Conservation (phyloP, 2,329 filamentous ascomycete genomes). For the Cordyceps militaris region DNA sequence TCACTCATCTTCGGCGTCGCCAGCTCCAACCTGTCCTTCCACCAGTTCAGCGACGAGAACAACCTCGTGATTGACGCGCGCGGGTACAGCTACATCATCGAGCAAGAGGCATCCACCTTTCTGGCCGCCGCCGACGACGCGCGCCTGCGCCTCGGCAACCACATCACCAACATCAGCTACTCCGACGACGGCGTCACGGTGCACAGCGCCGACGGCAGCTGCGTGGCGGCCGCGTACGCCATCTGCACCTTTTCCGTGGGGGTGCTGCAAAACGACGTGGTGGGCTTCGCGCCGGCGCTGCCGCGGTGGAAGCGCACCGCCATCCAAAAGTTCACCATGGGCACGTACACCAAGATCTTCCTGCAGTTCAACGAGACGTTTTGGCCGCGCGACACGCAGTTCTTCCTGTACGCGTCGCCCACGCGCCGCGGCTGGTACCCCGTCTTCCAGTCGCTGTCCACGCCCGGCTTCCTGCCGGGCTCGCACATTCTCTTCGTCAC, state of each 20-base stretch:
- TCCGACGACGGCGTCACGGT: constrained; percentile 45
- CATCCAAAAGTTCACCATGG: constrained; percentile 60
- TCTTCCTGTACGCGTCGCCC: constrained; percentile 39
- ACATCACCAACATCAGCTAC: constrained; percentile 49
- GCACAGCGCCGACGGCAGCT: constrained; percentile 44
- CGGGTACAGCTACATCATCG: constrained; percentile 53
- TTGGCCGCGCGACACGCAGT: constrained; percentile 44
- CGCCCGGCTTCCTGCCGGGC: constrained; percentile 49
- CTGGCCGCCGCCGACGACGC: constrained; percentile 44
- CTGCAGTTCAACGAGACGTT: constrained; percentile 61
- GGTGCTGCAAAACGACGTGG: constrained; percentile 55
- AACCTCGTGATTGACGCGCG: constrained; percentile 55
- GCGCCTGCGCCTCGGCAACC: constrained; percentile 51
- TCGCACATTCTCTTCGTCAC: constrained; percentile 62
- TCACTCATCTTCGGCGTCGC: constrained; percentile 49
- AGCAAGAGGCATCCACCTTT: constrained; percentile 50
- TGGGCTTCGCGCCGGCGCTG: constrained; percentile 51
- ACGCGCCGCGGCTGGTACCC: constrained; percentile 40
- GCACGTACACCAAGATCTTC: constrained; percentile 68
- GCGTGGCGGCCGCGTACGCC: constrained; percentile 53
- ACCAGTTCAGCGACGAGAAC: constrained; percentile 55
- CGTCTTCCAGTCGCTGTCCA: constrained; percentile 56
- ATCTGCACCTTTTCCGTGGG: constrained; percentile 63
- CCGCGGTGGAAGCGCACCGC: constrained; percentile 58
- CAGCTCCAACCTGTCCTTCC: constrained; percentile 54